phyloP scores from a whole-genome alignment of 208 protist genomes.

The Trypanosoma conorhini region DNA sequence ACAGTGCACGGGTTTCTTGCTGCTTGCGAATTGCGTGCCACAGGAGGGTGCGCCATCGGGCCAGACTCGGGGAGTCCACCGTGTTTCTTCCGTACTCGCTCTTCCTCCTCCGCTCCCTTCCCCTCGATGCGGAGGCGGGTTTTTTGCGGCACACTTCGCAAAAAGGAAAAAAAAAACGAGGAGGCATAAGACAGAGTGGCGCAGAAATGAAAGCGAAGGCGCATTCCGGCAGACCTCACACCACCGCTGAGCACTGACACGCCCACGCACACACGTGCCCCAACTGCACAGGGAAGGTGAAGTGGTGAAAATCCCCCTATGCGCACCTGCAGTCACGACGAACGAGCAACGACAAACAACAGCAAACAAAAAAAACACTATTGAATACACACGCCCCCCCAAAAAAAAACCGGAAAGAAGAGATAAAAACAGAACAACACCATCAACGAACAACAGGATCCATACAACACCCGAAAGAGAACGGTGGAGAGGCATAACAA shows the following conservation, averaged over 20 bases:
- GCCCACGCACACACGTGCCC: too few species aligned
- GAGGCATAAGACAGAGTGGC: background rate
- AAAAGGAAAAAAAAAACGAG: constrained; percentile 4
- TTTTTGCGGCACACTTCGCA: background rate
- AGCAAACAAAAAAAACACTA: background rate
- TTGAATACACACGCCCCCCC: background rate
- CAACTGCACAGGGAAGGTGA: too few species aligned
- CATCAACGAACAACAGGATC: background rate
- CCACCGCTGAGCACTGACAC: too few species aligned
- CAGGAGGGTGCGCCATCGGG: constrained; percentile 2
- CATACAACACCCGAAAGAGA: too few species aligned
- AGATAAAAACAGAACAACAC: too few species aligned
- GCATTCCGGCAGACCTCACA: too few species aligned
- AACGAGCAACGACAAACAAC: too few species aligned
- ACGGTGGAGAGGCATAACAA: too few species aligned
- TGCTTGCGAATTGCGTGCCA: background rate
- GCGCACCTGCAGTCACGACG: too few species aligned
- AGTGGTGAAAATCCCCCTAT: too few species aligned
- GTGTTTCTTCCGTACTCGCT: background rate
- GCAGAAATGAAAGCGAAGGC: too few species aligned
- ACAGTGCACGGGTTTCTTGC: constrained; percentile 3
- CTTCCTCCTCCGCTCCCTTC: background rate
- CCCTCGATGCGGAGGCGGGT: background rate
- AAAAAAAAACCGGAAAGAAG: background rate
- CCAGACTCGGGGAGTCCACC: background rate